Percentiles rank a stretch among this genome's conserved stretches.
These are phyloP conservation scores for Malassezia caprae DNA, from an alignment of 1,284 basidiomycete species.

Conservation along the genomic window DNA sequence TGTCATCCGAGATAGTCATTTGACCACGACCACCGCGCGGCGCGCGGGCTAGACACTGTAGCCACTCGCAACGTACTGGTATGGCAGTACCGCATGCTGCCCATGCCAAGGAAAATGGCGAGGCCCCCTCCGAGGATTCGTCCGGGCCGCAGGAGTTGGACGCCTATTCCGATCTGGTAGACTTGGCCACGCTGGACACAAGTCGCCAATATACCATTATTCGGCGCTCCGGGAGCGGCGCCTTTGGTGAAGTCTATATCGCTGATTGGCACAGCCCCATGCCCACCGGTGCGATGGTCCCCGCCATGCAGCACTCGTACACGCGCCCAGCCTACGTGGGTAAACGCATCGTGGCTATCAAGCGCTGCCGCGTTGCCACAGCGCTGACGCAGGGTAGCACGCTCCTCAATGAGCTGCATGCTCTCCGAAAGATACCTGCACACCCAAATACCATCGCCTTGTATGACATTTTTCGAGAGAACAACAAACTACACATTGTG, in stretches of 20 bases:
- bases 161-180: background rate
- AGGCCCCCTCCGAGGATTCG: background rate
- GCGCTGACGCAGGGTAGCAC: slow-evolving; percentile 90
- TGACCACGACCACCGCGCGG: too few species aligned
- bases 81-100: background rate
- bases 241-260: slow-evolving; percentile 85
- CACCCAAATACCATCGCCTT: slow-evolving; percentile 97
- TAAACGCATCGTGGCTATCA: slow-evolving; percentile 89
- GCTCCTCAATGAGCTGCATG: slow-evolving; percentile 80
- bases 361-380: slow-evolving; percentile 60
- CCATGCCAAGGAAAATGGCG: background rate
- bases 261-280: slow-evolving; percentile 98
- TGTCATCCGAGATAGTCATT: background rate
- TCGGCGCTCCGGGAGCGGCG: slow-evolving; percentile 42
- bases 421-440: slow-evolving; percentile 79
- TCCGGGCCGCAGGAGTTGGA: background rate
- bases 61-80: background rate
- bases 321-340: slow-evolving; percentile 87
- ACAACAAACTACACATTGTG: slow-evolving; percentile 95
- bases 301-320: slow-evolving; percentile 50
- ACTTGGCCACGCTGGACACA: slow-evolving; percentile 20
- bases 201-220: slow-evolving; percentile 41
- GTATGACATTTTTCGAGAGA: slow-evolving; percentile 95
- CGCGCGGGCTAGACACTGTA: background rate
- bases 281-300: slow-evolving; percentile 42